phyloP scores from a whole-genome alignment of 2,329 filamentous ascomycete genomes.

The Colletotrichum kahawae region DNA sequence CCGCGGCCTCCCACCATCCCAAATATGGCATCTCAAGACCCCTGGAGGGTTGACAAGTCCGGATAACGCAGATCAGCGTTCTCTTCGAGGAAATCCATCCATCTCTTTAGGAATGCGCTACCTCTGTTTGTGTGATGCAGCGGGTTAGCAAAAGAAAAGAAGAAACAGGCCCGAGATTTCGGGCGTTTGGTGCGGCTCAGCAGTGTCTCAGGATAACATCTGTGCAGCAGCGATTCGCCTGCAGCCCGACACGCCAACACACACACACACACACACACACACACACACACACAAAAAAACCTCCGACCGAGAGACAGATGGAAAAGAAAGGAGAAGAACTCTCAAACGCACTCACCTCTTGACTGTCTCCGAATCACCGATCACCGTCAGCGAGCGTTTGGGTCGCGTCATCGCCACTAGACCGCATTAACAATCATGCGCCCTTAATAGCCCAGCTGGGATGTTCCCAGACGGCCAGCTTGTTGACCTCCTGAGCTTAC shows the following conservation, averaged over 20 bases:
- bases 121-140: conserved; percentile 60
- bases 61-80: conserved; percentile 90
- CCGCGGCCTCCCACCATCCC: neutral
- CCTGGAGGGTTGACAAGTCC: conserved; percentile 55
- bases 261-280: neutral
- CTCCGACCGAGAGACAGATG: neutral
- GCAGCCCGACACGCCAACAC: neutral
- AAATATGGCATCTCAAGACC: conserved; percentile 4
- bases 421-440: conserved; percentile 31
- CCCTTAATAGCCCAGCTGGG: neutral
- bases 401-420: conserved; percentile 97
- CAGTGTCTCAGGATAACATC: conserved; percentile 12
- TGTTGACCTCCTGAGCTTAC: conserved; percentile 54
- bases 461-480: neutral
- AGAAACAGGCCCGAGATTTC: conserved; percentile 9
- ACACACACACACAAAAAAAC: neutral
- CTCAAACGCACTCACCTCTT: conserved; percentile 68
- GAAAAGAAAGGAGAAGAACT: conserved; percentile 16
- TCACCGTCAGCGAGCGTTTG: conserved; percentile 85
- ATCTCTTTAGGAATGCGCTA: conserved; percentile 82
- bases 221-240: conserved; percentile 2
- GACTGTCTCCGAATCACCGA: conserved; percentile 94
- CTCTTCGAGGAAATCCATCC: conserved; percentile 93
- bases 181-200: conserved; percentile 3
- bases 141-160: conserved; percentile 21